Evolutionary conservation across 2,329 filamentous ascomycete species (phyloP).

Genomic region (Aspergillus hiratsukae): DNA sequence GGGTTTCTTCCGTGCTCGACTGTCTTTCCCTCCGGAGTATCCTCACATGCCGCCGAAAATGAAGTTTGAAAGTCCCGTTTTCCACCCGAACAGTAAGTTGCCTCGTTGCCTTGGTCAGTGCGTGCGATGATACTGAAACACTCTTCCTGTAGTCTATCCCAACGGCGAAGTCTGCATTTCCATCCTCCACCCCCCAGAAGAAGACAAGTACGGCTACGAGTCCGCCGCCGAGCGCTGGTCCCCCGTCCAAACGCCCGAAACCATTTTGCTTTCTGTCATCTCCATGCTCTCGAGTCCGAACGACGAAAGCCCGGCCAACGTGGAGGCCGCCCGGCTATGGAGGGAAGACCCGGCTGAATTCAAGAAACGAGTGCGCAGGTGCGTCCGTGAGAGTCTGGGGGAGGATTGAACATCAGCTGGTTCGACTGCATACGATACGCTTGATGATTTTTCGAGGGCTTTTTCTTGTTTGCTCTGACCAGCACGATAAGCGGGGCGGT

Average conservation of each 20-base stretch:
- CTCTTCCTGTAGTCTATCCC: conserved; percentile 59
- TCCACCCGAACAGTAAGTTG: conserved; percentile 79
- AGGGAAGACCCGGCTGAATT: conserved; percentile 77
- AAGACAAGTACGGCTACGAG: conserved; percentile 94
- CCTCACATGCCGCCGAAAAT: conserved; percentile 84
- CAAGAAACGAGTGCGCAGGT: conserved; percentile 69
- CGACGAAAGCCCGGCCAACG: conserved; percentile 90
- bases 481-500: not conserved
- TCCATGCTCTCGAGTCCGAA: conserved; percentile 90
- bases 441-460: not conserved
- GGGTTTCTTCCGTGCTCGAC: conserved; percentile 82
- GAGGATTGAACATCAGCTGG: conserved; percentile 48
- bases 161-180: conserved; percentile 91
- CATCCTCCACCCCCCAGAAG: conserved; percentile 90
- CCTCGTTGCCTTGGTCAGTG: not conserved
- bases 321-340: conserved; percentile 86
- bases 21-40: conserved; percentile 80
- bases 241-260: conserved; percentile 91
- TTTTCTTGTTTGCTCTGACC: not conserved
- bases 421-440: not conserved
- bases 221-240: conserved; percentile 85
- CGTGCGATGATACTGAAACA: not conserved
- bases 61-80: conserved; percentile 79
- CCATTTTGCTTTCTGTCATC: conserved; percentile 86
- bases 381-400: conserved; percentile 76